Evolutionary conservation across 169 alveolate species (phyloP), one percentile per base, ranked within the genome.

Genomic region (Plasmodium falciparum): DNA sequence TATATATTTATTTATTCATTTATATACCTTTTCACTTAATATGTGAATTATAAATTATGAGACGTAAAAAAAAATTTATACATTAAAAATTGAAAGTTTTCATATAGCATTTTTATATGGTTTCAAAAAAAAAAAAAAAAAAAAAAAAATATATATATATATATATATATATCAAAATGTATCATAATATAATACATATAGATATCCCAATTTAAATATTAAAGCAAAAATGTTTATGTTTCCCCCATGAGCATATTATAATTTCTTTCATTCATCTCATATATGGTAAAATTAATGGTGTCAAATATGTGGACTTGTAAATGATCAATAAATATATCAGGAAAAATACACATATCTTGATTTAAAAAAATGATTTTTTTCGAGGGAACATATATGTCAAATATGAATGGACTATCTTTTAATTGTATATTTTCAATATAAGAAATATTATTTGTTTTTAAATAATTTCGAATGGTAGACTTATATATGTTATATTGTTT

Each of bases 381-480:
- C 7, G 89, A 78, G 12, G 89, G 89, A 12, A 78, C 13, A 54
- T 66, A 78, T 22, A 78, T 43, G 67, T 45, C 74, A 59, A 78
- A 78, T 78, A 70, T 78, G 26, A 78, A 78, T 33, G 89, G 89
- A 15, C 89, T 78, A 47, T 66, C 75, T 66, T 65, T 54, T 59
- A 78, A 70, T 9, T 65, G 54, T 1, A 78, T 15, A 52, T 66
- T 45, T 29, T 17, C 59, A n/a, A 65, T 20, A 78, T 65, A 78
- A 20, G 29, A 45, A 12, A 66, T 47, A 12, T 59, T 13, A 9
- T 66, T 52, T 24, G 50, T 58, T 45, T 78, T 29, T 52, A 78
- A 33, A 59, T 47, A 66, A 3, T 78, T n/a, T 17, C 50, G n/a
- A 24, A 78, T 78, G 29, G n/a, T 52, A 5, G 66, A 22, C 39